Evolutionary conservation across 2,329 filamentous ascomycete species (phyloP).

Genomic region (Lachnellula subtilissima): DNA sequence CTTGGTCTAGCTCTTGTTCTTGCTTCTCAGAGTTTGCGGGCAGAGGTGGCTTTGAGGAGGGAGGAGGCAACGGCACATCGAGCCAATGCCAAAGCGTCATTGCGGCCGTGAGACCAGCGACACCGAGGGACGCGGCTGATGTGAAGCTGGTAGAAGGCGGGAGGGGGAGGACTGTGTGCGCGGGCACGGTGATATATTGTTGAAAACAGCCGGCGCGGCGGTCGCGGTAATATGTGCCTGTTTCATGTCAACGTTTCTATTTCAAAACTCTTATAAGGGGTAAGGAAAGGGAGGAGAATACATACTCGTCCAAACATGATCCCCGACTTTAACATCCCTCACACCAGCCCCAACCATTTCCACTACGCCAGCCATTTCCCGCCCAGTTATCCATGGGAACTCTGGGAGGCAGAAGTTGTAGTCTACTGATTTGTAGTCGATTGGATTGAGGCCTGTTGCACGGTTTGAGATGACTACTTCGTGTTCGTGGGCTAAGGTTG

Average conservation of each 20-base stretch:
- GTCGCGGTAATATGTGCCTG: conserved; percentile 40
- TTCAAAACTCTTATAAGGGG: conserved; percentile 11
- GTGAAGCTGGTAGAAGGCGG: conserved; percentile 32
- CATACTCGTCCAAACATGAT: conserved; percentile 27
- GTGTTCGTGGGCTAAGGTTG: conserved; percentile 32
- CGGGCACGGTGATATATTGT: conserved; percentile 37
- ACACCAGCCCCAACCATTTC: conserved; percentile 14
- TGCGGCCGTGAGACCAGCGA: conserved; percentile 37
- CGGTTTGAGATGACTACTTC: conserved; percentile 35
- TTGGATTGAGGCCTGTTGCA: conserved; percentile 40
- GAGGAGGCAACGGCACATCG: conserved; percentile 27
- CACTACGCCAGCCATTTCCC: conserved; percentile 20
- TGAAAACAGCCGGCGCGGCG: conserved; percentile 40
- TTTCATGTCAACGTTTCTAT: conserved; percentile 31
- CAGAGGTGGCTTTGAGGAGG: not conserved
- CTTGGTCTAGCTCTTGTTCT: not conserved
- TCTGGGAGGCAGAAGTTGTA: conserved; percentile 39
- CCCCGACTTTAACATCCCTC: conserved; percentile 13
- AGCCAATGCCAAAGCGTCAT: conserved; percentile 41
- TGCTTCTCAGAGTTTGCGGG: not conserved
- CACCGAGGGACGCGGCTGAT: conserved; percentile 36
- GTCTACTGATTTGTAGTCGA: conserved; percentile 40
- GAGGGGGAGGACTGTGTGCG: conserved; percentile 38
- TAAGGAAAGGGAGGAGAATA: conserved; percentile 25
- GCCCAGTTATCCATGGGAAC: conserved; percentile 19